A percentile compares a stretch with the other conserved stretches of the same genome.
These are phyloP conservation scores for Umbelopsis ramanniana DNA, from an alignment of 192 early-diverging fungal species.

Conservation along the genomic window DNA sequence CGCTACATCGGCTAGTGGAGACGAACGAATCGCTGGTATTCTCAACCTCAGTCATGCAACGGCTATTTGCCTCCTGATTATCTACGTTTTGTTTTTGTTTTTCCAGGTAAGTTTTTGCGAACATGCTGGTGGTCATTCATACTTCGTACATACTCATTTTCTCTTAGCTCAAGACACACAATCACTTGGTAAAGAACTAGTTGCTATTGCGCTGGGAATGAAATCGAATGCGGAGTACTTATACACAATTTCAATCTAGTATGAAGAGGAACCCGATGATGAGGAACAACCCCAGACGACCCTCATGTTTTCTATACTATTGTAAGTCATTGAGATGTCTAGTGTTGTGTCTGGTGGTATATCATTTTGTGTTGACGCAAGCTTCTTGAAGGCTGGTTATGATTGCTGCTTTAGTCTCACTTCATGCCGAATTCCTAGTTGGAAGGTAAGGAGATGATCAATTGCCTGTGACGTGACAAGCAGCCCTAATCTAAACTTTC, in stretches of 20 bases:
- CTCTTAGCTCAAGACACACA: conserved; percentile 77
- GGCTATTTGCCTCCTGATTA: conserved; percentile 67
- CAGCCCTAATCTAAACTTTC: neutral
- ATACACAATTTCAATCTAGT: conserved; percentile 7
- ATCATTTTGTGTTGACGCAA: neutral
- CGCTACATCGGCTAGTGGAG: conserved; percentile 49
- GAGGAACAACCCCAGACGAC: conserved; percentile 65
- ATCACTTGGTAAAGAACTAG: conserved; percentile 48
- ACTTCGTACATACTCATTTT: neutral
- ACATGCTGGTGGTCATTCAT: neutral
- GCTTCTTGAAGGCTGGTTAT: conserved; percentile 48
- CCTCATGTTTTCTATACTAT: conserved; percentile 55
- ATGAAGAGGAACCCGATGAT: conserved; percentile 50
- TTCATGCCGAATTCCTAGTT: conserved; percentile 84
- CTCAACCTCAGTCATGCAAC: conserved; percentile 68
- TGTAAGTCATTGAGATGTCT: conserved; percentile 24
- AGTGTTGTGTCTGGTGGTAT: neutral
- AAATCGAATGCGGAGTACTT: neutral
- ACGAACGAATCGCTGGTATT: conserved; percentile 55
- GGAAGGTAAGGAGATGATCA: conserved; percentile 50
- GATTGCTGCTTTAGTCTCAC: conserved; percentile 70
- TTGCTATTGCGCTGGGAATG: neutral
- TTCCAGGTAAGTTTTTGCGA: conserved; percentile 63
- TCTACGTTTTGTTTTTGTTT: conserved; percentile 71
- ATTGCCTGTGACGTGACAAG: too few species aligned